A percentile compares a stretch with the other conserved stretches of the same genome.
Conservation (phyloP, 2,329 filamentous ascomycete genomes). For the Colletotrichum sublineola region DNA sequence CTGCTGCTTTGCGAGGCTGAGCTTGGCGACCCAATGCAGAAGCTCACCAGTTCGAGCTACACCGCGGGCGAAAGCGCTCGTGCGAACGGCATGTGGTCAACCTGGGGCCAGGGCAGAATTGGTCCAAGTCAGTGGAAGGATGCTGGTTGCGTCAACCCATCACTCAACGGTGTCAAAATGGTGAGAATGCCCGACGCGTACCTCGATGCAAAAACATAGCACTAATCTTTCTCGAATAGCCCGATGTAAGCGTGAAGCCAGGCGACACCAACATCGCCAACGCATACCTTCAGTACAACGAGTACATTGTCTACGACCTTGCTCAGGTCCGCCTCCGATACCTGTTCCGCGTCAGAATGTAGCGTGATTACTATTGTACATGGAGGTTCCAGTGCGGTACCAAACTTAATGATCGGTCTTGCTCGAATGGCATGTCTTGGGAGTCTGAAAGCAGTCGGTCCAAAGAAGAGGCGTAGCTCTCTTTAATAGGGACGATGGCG, state of each 20-base stretch:
- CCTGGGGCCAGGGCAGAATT: conserved; percentile 76
- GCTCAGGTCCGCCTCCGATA: conserved; percentile 79
- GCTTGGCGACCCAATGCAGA: conserved; percentile 80
- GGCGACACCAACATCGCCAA: conserved; percentile 60
- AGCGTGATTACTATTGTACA: neutral
- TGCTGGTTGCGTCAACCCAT: conserved; percentile 73
- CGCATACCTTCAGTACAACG: conserved; percentile 74
- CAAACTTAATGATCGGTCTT: too few relatives aligned
- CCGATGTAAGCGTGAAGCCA: conserved; percentile 62
- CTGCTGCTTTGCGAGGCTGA: conserved; percentile 85
- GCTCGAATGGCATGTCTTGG: neutral
- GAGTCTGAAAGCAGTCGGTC: neutral
- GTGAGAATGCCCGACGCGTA: conserved; percentile 55
- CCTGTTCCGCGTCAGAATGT: conserved; percentile 73
- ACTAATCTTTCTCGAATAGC: conserved; percentile 53
- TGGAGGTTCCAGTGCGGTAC: neutral
- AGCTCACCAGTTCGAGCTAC: conserved; percentile 70
- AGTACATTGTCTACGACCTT: conserved; percentile 80
- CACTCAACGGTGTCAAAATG: conserved; percentile 78
- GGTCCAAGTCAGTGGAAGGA: conserved; percentile 82
- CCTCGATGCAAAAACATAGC: neutral
- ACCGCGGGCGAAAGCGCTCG: conserved; percentile 75
- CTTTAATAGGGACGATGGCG: neutral
- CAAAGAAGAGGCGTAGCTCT: neutral
- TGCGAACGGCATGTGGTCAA: conserved; percentile 71